Base-by-base conservation (phyloP, 768 basidiomycete genomes). In the Hygrocybe coccinea region DNA sequence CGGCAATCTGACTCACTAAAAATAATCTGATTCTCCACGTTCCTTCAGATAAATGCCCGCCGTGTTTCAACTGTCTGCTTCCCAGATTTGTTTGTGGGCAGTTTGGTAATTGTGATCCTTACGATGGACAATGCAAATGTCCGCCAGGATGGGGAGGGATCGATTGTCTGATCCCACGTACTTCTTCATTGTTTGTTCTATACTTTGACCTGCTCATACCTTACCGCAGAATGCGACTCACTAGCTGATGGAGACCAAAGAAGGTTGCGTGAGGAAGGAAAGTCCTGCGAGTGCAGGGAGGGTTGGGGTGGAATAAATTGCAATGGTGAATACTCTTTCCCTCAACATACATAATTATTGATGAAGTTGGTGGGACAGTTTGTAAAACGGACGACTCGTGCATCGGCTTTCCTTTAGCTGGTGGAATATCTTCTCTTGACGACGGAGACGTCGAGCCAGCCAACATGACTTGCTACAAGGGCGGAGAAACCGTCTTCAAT, bases 261-360 rank as follows among this genome's bases (percentile, higher is more conserved):
- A 24, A 82, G 84, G 53, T 84, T 93, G 22, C 78, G 97, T 58
- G 86, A 86, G 44, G 82, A 83, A 3, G 86, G 85, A 1, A 77
- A 86, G 52, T 71, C 81, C 11, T 97, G 95, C 69, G 79, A 92
- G 22, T 99, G 97, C 69, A 88, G 88, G 63, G 91, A 94, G 1
- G 95, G 94, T 0, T 99, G 95, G 95, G 80, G 80, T 39, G 95
- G 97, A 12, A 86, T 97, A 58, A 98, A 97, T 67, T 99, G 97
- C 75, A 98, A 99, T 72, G 94, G 95, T 94, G 51, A 55, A 82
- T 65, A 24, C 8, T 15, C 29, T 25, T 10, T 49, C 17, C 41
- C 17, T 12, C 44, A 53, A 22, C 5, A 49, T 49, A 15, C 10
- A 44, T 24, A 11, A 15, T 5, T 19, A 48, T 21, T 9, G 46